Evolutionary conservation across 768 basidiomycete species (phyloP).

Genomic region (Termitomyces sp.): DNA sequence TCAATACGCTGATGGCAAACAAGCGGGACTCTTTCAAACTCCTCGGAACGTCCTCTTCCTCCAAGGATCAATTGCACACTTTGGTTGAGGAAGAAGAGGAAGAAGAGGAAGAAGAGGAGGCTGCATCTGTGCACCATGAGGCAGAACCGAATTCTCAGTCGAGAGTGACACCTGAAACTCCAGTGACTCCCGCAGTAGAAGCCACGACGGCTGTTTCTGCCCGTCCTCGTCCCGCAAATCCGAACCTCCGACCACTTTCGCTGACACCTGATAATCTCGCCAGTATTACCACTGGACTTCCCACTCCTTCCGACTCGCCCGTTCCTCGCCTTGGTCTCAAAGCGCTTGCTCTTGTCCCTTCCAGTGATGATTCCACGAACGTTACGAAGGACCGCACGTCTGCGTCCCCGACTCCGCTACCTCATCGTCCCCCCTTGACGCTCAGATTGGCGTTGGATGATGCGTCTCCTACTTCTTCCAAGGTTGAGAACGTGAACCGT

Average conservation of each 20-base stretch:
- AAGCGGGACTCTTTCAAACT: conserved; percentile 85
- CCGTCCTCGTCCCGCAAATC: conserved; percentile 61
- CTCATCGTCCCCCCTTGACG: conserved; percentile 32
- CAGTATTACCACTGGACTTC: conserved; percentile 30
- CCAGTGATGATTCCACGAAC: conserved; percentile 23
- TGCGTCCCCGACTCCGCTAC: conserved; percentile 20
- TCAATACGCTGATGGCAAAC: conserved; percentile 38
- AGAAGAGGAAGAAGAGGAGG: conserved; percentile 66
- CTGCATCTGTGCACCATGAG: conserved; percentile 16
- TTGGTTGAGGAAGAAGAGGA: conserved; percentile 86
- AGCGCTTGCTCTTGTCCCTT: conserved; percentile 43
- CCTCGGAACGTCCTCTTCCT: conserved; percentile 49
- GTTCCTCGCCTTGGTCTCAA: conserved; percentile 43
- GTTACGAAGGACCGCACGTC: conserved; percentile 26
- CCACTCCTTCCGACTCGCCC: conserved; percentile 52
- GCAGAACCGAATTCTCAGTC: conserved; percentile 17
- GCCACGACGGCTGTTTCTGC: conserved; percentile 30
- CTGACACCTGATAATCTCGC: conserved; percentile 51
- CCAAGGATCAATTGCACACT: conserved; percentile 75
- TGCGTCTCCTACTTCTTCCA: conserved; percentile 16
- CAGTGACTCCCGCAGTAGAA: conserved; percentile 24
- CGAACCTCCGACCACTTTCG: conserved; percentile 66
- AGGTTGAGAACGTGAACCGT: conserved; percentile 31
- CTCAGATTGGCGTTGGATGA: conserved; percentile 26
- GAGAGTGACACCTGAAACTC: conserved; percentile 23